Evolutionary conservation across 805 yeast species (phyloP).

Genomic region (Saccharomyces eubayanus): DNA sequence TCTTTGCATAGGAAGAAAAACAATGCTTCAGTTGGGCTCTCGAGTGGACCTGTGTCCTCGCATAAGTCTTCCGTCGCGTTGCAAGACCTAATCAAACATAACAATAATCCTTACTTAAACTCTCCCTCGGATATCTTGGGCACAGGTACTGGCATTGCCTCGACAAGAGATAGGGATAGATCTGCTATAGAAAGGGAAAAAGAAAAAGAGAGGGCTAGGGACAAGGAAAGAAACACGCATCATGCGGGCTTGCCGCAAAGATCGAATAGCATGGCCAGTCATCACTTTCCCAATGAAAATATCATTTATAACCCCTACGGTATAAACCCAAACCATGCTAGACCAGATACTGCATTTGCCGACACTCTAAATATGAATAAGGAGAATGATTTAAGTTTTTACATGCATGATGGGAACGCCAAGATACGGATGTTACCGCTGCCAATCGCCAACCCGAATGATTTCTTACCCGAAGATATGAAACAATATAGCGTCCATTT

Average conservation of each 20-base stretch:
- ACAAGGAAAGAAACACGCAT: conserved; percentile 7
- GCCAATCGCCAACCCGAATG: conserved; percentile 62
- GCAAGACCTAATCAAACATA: conserved; percentile 23
- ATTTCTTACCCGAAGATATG: conserved; percentile 45
- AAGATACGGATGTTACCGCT: conserved; percentile 43
- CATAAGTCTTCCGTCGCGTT: conserved; percentile 21
- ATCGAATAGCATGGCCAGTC: conserved; percentile 10
- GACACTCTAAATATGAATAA: conserved; percentile 5
- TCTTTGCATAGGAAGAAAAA: conserved; percentile 18
- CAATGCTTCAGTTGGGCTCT: conserved; percentile 6
- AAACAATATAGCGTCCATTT: conserved; percentile 43
- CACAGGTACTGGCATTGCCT: conserved; percentile 21
- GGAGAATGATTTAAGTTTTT: conserved; percentile 24
- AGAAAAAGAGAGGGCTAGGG: background rate
- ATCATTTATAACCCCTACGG: conserved; percentile 64
- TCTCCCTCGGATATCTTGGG: conserved; percentile 11
- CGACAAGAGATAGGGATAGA: conserved; percentile 15
- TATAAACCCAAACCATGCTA: conserved; percentile 12
- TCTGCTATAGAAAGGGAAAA: conserved; percentile 1
- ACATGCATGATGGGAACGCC: conserved; percentile 31
- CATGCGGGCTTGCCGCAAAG: conserved; percentile 8
- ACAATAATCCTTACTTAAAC: conserved; percentile 22
- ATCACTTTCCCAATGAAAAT: conserved; percentile 24
- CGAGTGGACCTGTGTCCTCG: conserved; percentile 1
- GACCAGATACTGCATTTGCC: conserved; percentile 9